A percentile compares a stretch with the other conserved stretches of the same genome.
Conservation (phyloP, 371 early-diverging fungal species). For the Hamiltosporidium magnivora region DNA sequence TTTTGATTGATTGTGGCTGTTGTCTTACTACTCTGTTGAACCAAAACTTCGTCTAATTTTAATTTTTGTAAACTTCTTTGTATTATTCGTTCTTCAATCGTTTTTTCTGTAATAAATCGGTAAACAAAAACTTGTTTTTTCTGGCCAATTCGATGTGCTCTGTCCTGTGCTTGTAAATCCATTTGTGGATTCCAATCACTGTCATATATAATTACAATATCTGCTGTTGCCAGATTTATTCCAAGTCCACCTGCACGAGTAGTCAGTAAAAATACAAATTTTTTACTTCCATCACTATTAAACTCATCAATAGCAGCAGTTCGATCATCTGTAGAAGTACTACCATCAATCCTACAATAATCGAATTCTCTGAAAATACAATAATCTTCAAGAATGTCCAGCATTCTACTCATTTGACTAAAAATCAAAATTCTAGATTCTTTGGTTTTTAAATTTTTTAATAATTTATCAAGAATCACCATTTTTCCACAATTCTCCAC, state of each 20-base stretch:
- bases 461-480: constrained; percentile 77
- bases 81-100: constrained; percentile 89
- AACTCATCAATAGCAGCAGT: constrained; percentile 79
- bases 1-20: constrained; percentile 56
- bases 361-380: constrained; percentile 62
- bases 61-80: constrained; percentile 86
- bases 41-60: constrained; percentile 84
- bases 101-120: constrained; percentile 84
- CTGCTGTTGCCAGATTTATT: constrained; percentile 89
- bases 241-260: constrained; percentile 95
- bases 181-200: constrained; percentile 98
- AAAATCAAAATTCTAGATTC: constrained; percentile 90
- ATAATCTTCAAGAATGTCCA: constrained; percentile 96
- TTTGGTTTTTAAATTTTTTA: constrained; percentile 66
- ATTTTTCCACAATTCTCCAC: constrained; percentile 87
- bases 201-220: constrained; percentile 88
- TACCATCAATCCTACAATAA: constrained; percentile 93
- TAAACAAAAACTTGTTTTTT: constrained; percentile 90
- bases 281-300: constrained; percentile 67
- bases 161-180: constrained; percentile 96
- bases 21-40: constrained; percentile 68
- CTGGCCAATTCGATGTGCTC: constrained; percentile 98
- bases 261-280: constrained; percentile 85
- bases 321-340: constrained; percentile 79
- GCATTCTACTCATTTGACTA: constrained; percentile 82